Evolutionary conservation across 495 filamentous ascomycete species (phyloP), one percentile per base, ranked within the genome.

Genomic region (Penicillium tannophilum): DNA sequence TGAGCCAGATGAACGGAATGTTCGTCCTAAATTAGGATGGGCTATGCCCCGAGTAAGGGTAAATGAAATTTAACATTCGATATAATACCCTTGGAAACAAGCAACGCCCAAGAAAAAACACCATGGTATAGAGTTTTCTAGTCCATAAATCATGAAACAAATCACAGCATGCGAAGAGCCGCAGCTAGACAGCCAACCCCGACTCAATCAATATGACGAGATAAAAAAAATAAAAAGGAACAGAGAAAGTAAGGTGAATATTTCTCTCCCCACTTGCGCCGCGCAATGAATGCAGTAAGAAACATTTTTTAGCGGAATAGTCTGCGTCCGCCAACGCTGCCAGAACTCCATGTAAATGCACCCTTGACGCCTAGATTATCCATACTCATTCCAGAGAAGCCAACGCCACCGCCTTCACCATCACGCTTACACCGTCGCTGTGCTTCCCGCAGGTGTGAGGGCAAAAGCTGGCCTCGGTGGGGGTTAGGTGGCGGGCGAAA

Each of bases 391-490:
- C 90, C 88, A 1, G 86, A 87, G 47, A 92, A 84, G 4, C 89
- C 88, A 7, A 88, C 89, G 14, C 85, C 86, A 24, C 90, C 91
- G 4, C 84, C 80, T 51, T 84, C 78, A 14, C 79, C 73, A 64
- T 87, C 79, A 46, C 82, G 82, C 70, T 88, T 89, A 62, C 88
- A 88, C 54, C 92, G 82, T 54, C 91, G 79, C 26, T 89, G 73
- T 11, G 90, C 90, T 70, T 96, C 90, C 23, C 90, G 80, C 36
- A 97, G 73, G 76, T 96, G 92, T 55, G 92, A 86, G 0, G 92
- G 91, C 26, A 90, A 81, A 44, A 97, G 69, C 14, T 91, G 90
- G 0, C 88, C 91, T 16, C 86, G 82, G 62, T 84, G 76, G 1
- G 76, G 78, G 45, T 80, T 79, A 4, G 76, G 70, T 17, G 76